Base-by-base conservation (phyloP, 2,329 filamentous ascomycete genomes). In the Pseudogymnoascus sp. region DNA sequence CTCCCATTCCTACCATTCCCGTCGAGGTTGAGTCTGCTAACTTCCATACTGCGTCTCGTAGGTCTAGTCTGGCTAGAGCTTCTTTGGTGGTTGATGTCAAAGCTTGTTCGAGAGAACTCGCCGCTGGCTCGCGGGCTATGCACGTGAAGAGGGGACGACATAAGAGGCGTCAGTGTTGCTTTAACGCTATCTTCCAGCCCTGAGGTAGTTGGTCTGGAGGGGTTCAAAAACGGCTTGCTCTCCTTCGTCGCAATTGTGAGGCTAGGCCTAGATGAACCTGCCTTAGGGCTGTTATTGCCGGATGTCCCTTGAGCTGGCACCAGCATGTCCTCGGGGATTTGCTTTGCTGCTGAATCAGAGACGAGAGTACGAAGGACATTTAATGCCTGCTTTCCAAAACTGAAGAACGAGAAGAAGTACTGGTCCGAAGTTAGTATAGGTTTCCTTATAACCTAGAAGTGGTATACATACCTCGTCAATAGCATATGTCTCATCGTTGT, bases 351-450 rank as follows among this genome's bases (percentile, higher is more conserved):
- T 1, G 70, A 72, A 47, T 72, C 71, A 58, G 71, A 71, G 4
- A 72, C 70, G 13, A 72, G 62, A 31, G 70, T 69, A 58, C 66
- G 89, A 59, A 99, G 78, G 2, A 94, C 82, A 58, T 87, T 84
- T 65, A 96, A 84, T 11, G 91, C 93, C 68, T 96, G 90, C 68
- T 89, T 86, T 5, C 92, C 92, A 65, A 87, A 87, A 67, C 84
- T 88, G 72, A 97, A 96, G 75, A 97, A 97, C 0, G 92, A 94
- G 73, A 99, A 97, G 73, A 95, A 97, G 72, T 97, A 97, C 85
- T 92, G 63, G 9, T 47, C 7, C n/a, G 2, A 5, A n/a, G 61
- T 75, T 60, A 76, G 69, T 35, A 63, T 17, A 36, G 29, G 15
- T 35, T 17, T 6, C 11, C 17, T 26, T 11, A 54, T 8, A 63